phyloP scores from a whole-genome alignment of 148 eudicot genomes.

The Spergularia marina region DNA sequence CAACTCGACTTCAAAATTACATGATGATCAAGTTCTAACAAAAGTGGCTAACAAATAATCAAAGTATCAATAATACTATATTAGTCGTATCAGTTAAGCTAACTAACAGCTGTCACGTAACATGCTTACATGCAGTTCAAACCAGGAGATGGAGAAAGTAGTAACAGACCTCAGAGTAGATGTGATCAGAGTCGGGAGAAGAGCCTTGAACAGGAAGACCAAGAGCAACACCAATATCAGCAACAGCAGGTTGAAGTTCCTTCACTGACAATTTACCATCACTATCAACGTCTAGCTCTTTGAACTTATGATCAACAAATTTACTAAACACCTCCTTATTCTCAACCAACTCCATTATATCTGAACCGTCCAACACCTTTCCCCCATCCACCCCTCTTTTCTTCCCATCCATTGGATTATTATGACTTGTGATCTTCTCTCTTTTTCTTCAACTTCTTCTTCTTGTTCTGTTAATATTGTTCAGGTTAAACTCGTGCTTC shows the following conservation, averaged over 20 bases:
- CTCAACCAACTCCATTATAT: constrained; percentile 88
- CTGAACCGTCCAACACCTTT: constrained; percentile 68
- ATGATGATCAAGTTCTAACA: too few relatives aligned
- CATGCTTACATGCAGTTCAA: too few relatives aligned
- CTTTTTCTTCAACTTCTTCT: not conserved
- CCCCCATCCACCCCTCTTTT: constrained; percentile 20
- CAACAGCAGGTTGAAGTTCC: constrained; percentile 79
- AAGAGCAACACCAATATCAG: constrained; percentile 80
- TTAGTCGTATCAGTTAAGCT: not conserved
- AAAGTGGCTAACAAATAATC: too few relatives aligned
- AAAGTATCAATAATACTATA: too few relatives aligned
- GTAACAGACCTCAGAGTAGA: constrained; percentile 65
- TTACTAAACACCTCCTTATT: constrained; percentile 45
- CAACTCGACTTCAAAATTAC: too few relatives aligned
- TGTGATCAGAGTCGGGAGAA: constrained; percentile 67
- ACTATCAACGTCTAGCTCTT: constrained; percentile 54
- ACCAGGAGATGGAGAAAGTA: not conserved
- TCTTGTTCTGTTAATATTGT: not conserved
- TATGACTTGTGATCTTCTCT: constrained; percentile 24
- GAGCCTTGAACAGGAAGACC: constrained; percentile 72
- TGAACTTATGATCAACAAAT: constrained; percentile 68
- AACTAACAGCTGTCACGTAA: not conserved
- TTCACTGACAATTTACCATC: constrained; percentile 76
- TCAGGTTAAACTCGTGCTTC: constrained; percentile 35
- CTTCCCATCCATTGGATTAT: constrained; percentile 25